Evolutionary conservation across 2,329 filamentous ascomycete genomes (phyloP), one percentile per base, ranked within the genome.

Genomic region (Juglanconis juglandina): DNA sequence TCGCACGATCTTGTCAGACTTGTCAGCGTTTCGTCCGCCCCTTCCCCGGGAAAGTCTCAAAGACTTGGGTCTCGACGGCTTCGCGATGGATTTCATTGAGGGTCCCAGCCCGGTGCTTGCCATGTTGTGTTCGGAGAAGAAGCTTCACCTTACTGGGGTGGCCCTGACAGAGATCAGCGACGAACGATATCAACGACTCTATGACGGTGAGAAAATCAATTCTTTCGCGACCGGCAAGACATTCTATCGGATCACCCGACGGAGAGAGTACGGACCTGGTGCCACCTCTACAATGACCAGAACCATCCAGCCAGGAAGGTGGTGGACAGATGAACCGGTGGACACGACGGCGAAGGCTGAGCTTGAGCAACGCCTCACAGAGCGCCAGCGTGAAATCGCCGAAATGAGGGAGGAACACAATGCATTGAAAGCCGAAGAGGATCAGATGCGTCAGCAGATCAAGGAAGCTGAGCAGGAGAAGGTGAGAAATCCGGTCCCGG

Each of bases 91-190:
- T 69, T 91, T 84, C 61, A 71, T 99, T 5, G 82, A 87, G 39
- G 95, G 94, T 0, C 96, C 96, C 0, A 86, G 88, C 1, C 83
- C 90, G 1, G 91, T 99, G 1, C 77, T 98, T 39, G 89, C 91
- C 6, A 95, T 96, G 89, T 83, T 99, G 30, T 97, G 92, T 72
- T 83, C 86, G 11, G 88, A 90, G 66, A 85, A 82, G 60, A 82
- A 78, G 56, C 73, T 97, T 6, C 86, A 96, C 67, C 77, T 79
- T 33, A 87, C 88, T 5, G 91, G 86, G 0, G 82, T 94, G 49
- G 79, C 84, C 14, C 76, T 87, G 13, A 72, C 72, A 5, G 85
- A 91, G 9, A 85, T 93, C 39, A 83, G 73, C 2, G 83, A 90
- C 37, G 79, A 83, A 44, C 87, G 92, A 66, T 91, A 88, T 68